Percentiles rank a stretch among this genome's conserved stretches.
These are phyloP conservation scores for Rutidosis leptorrhynchoides DNA, from an alignment of 129 eudicot species.

Conservation along the genomic window DNA sequence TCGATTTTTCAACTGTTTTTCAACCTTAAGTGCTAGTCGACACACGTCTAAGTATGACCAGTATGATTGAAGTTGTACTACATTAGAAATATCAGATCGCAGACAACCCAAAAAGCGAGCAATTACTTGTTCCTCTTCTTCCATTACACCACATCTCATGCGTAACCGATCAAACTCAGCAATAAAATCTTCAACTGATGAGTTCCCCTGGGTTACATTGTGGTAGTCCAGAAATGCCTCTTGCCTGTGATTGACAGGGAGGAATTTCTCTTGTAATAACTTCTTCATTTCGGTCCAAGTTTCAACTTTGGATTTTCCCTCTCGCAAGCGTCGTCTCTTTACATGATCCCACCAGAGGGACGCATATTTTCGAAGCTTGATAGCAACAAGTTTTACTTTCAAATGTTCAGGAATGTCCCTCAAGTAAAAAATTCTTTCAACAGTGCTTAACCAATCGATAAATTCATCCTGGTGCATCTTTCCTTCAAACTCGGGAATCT, in stretches of 20 bases:
- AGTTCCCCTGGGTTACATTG: too few relatives aligned
- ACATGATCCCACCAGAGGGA: background rate
- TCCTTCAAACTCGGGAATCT: too few relatives aligned
- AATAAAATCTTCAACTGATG: too few relatives aligned
- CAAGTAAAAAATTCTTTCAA: background rate
- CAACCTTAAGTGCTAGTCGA: background rate
- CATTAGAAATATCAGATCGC: background rate
- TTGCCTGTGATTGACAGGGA: too few relatives aligned
- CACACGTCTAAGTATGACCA: background rate
- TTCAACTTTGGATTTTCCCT: background rate
- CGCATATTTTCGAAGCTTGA: background rate
- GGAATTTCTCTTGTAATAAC: too few relatives aligned
- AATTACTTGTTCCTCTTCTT: constrained; percentile 14
- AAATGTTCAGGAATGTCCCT: background rate
- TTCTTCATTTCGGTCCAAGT: background rate
- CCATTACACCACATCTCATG: background rate
- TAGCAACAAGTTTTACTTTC: background rate
- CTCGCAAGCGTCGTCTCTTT: background rate
- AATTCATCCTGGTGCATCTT: too few relatives aligned
- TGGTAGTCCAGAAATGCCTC: too few relatives aligned
- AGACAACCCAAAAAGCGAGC: background rate
- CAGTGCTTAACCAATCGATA: too few relatives aligned
- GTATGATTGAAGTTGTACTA: background rate
- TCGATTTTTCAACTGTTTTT: background rate
- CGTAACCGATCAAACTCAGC: too few relatives aligned